Conservation (phyloP, 208 protist genomes). For the Trypanosoma brucei region DNA sequence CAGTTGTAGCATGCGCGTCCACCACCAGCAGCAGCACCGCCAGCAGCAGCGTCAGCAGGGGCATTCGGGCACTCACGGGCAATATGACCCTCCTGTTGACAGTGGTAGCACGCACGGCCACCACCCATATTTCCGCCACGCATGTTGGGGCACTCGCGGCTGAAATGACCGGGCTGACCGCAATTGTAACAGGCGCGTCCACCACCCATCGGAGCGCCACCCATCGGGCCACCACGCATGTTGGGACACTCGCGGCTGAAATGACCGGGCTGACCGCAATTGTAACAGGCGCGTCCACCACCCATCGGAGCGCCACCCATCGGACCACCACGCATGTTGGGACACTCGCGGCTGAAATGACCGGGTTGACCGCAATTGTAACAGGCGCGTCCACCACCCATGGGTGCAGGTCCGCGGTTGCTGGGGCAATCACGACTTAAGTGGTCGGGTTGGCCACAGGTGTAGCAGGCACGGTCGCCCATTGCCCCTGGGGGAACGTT, state of each 20-base stretch:
- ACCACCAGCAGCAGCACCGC: background rate
- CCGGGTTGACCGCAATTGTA: slow-evolving; percentile 58
- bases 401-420: slow-evolving; percentile 31
- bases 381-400: slow-evolving; percentile 35
- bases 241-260: slow-evolving; percentile 38
- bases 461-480: slow-evolving; percentile 77
- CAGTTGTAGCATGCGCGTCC: slow-evolving; percentile 76
- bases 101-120: slow-evolving; percentile 74
- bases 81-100: slow-evolving; percentile 16
- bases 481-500: slow-evolving; percentile 46
- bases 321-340: slow-evolving; percentile 21
- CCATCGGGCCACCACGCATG: slow-evolving; percentile 15
- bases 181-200: slow-evolving; percentile 2
- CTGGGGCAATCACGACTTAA: slow-evolving; percentile 83
- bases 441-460: slow-evolving; percentile 82
- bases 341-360: slow-evolving; percentile 44
- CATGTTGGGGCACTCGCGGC: slow-evolving; percentile 9
- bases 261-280: slow-evolving; percentile 58
- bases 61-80: background rate
- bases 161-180: background rate
- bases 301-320: background rate
- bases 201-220: slow-evolving; percentile 6
- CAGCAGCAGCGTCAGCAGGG: background rate
- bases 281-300: slow-evolving; percentile 40
- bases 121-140: slow-evolving; percentile 14